Conservation (phyloP, 2,329 filamentous ascomycete species). For the Diaporthe capsici region DNA sequence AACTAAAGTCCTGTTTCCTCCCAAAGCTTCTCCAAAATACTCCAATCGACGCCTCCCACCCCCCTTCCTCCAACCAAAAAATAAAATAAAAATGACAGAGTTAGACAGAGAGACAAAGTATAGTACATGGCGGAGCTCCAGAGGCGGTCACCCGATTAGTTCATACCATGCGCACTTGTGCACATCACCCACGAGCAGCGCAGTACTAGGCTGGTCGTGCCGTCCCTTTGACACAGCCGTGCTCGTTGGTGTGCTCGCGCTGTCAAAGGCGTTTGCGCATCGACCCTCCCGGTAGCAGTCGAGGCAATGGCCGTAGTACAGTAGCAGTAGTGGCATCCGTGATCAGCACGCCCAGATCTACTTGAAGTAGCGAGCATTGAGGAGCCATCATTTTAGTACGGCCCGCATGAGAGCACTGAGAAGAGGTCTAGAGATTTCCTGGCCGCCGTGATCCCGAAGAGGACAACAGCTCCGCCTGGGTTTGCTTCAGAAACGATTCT, state of each 20-base stretch:
- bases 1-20: slow-evolving; percentile 2
- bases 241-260: neutral
- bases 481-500: slow-evolving; percentile 33
- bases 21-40: slow-evolving; percentile 28
- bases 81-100: neutral
- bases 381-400: slow-evolving; percentile 19
- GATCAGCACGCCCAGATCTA: neutral
- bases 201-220: slow-evolving; percentile 20
- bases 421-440: neutral
- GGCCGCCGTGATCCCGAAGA: slow-evolving; percentile 1
- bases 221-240: slow-evolving; percentile 14
- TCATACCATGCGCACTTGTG: slow-evolving; percentile 7
- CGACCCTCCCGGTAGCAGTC: neutral
- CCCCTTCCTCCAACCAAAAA: neutral
- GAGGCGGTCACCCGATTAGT: slow-evolving; percentile 2
- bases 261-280: slow-evolving; percentile 4
- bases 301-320: neutral
- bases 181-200: neutral
- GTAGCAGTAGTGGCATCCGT: neutral
- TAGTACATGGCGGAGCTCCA: neutral
- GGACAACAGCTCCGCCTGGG: slow-evolving; percentile 29
- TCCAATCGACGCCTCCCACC: neutral
- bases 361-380: slow-evolving; percentile 2
- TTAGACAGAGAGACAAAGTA: neutral
- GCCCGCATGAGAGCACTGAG: slow-evolving; percentile 5